These are phyloP conservation scores for Cercospora nicotianae DNA, from an alignment of 2,329 filamentous ascomycete genomes.

Conservation along the genomic window DNA sequence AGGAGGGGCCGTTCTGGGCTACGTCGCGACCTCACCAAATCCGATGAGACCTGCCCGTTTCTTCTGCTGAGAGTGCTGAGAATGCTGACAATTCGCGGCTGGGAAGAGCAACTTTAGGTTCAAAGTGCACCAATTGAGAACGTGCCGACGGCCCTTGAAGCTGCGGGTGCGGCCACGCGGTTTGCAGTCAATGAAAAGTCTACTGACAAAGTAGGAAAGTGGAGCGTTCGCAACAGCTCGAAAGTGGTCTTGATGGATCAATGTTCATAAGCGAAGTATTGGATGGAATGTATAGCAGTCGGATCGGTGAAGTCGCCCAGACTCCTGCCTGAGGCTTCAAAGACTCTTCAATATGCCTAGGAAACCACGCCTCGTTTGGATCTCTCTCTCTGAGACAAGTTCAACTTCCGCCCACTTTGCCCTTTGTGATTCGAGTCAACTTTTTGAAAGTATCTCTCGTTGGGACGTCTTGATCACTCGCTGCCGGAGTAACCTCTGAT, in stretches of 20 bases:
- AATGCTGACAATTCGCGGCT: not conserved
- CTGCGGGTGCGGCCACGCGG: conserved; percentile 6
- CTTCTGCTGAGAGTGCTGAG: not conserved
- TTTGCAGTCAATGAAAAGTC: conserved; percentile 4
- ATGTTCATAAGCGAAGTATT: conserved; percentile 1
- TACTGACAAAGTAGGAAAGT: not conserved
- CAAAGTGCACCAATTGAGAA: not conserved
- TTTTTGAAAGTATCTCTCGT: conserved; percentile 38
- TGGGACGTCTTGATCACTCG: conserved; percentile 40
- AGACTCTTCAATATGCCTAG: not conserved
- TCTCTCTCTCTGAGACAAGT: not conserved
- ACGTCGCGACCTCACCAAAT: not conserved
- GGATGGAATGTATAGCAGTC: not conserved
- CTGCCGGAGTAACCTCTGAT: conserved; percentile 42
- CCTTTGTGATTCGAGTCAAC: conserved; percentile 24
- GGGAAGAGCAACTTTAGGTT: conserved; percentile 8
- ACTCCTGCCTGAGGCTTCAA: not conserved
- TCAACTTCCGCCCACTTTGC: conserved; percentile 28
- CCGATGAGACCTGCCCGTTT: not conserved
- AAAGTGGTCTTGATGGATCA: not conserved
- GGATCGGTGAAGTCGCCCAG: not conserved
- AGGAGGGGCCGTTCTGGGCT: not conserved
- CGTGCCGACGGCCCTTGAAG: not conserved
- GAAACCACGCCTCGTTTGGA: not conserved
- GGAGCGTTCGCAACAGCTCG: not conserved